phyloP scores from a whole-genome alignment of 139 green algal genomes.

The Chlorella ohadii region DNA sequence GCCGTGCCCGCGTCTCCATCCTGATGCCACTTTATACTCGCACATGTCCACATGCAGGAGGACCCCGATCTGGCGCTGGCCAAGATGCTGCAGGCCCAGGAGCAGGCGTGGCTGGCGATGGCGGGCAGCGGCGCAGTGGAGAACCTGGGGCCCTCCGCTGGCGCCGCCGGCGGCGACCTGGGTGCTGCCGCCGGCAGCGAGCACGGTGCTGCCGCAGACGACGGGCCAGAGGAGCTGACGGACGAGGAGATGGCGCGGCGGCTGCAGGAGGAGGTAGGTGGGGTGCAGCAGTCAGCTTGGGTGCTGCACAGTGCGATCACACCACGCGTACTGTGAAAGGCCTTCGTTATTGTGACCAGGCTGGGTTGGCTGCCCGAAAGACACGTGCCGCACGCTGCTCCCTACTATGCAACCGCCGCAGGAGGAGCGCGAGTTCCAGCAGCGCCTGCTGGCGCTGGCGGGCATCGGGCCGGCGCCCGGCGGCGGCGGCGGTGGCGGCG shows the following conservation, averaged over 20 bases:
- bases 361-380: no score
- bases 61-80: slow-evolving; percentile 53
- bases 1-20: no score
- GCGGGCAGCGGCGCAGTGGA: slow-evolving; percentile 13
- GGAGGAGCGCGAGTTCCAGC: slow-evolving; percentile 53
- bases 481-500: background rate
- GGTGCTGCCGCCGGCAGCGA: background rate
- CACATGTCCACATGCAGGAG: no score
- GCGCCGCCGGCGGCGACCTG: background rate
- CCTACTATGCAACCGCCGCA: no score
- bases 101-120: slow-evolving; percentile 48
- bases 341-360: no score
- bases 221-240: slow-evolving; percentile 4
- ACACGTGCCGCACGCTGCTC: no score
- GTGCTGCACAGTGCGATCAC: no score
- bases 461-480: slow-evolving; percentile 5
- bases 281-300: no score
- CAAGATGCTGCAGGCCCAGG: slow-evolving; percentile 59
- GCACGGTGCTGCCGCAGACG: background rate
- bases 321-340: no score
- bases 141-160: background rate
- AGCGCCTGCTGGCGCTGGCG: slow-evolving; percentile 44
- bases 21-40: no score
- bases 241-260: slow-evolving; percentile 46
- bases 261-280: slow-evolving; percentile 41